Evolutionary conservation across 768 basidiomycete species (phyloP).

Genomic region (Boletales sp.): DNA sequence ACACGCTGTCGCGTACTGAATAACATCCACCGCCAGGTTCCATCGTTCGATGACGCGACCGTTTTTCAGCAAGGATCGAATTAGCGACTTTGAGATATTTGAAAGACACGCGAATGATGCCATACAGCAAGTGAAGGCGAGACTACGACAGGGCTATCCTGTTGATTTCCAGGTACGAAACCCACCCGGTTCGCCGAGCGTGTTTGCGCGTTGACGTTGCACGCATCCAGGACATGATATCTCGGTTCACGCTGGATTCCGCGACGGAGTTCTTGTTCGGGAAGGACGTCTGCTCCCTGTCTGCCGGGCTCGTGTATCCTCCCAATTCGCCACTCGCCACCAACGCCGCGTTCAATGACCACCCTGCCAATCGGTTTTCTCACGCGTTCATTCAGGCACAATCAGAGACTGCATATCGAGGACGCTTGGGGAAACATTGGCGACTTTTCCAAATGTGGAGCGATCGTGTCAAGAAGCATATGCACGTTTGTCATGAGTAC

Average conservation of each 20-base stretch:
- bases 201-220: background rate
- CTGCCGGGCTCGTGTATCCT: slow-evolving; percentile 48
- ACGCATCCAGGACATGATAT: slow-evolving; percentile 42
- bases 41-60: slow-evolving; percentile 60
- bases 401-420: slow-evolving; percentile 35
- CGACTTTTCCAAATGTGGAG: slow-evolving; percentile 50
- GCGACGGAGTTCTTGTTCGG: slow-evolving; percentile 59
- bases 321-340: slow-evolving; percentile 13
- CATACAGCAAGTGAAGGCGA: slow-evolving; percentile 39
- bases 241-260: slow-evolving; percentile 57
- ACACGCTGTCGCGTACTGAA: background rate
- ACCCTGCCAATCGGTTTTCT: slow-evolving; percentile 42
- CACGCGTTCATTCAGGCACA: slow-evolving; percentile 51
- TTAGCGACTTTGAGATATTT: slow-evolving; percentile 54
- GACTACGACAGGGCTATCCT: slow-evolving; percentile 44
- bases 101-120: slow-evolving; percentile 47
- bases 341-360: slow-evolving; percentile 15
- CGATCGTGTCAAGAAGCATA: slow-evolving; percentile 43
- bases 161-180: slow-evolving; percentile 53
- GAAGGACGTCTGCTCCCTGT: slow-evolving; percentile 43
- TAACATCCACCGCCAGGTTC: slow-evolving; percentile 34
- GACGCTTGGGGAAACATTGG: slow-evolving; percentile 44
- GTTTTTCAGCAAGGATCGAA: slow-evolving; percentile 53
- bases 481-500: slow-evolving; percentile 47
- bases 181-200: background rate